A percentile compares a stretch with the other conserved stretches of the same genome.
Conservation (phyloP, 2,329 filamentous ascomycete genomes). For the Colletotrichum spinosum region DNA sequence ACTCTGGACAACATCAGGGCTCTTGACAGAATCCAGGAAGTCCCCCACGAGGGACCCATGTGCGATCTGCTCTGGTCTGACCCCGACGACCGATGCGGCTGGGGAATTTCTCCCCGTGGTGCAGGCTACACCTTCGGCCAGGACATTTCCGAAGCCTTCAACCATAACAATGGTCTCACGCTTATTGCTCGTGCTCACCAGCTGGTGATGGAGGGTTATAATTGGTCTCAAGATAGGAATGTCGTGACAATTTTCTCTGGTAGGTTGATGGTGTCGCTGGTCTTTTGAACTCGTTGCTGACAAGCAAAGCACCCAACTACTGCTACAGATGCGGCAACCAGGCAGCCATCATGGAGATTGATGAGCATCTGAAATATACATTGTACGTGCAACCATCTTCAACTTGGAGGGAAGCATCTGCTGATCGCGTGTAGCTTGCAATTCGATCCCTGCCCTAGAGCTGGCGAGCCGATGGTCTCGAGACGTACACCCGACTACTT, state of each 20-base stretch:
- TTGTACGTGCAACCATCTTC: constrained; percentile 73
- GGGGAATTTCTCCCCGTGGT: constrained; percentile 95
- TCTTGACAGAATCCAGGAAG: constrained; percentile 96
- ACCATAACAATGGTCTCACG: constrained; percentile 98
- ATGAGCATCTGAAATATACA: constrained; percentile 98
- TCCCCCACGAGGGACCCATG: constrained; percentile 98
- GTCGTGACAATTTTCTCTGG: constrained; percentile 99
- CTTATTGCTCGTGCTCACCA: constrained; percentile 97
- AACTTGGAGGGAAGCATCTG: not conserved
- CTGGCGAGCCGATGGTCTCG: constrained; percentile 98
- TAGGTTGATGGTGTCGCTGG: constrained; percentile 52
- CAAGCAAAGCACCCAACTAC: constrained; percentile 80
- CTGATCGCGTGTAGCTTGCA: constrained; percentile 77
- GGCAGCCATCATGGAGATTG: constrained; percentile 99
- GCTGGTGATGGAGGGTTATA: constrained; percentile 99
- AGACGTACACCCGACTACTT: constrained; percentile 99
- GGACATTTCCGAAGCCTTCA: constrained; percentile 98
- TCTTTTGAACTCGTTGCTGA: constrained; percentile 40
- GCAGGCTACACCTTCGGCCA: constrained; percentile 96
- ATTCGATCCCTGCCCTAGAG: constrained; percentile 97
- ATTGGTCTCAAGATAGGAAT: constrained; percentile 98
- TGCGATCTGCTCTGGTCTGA: constrained; percentile 98
- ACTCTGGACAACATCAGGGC: constrained; percentile 96
- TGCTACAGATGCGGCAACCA: constrained; percentile 99
- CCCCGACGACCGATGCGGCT: constrained; percentile 95